Evolutionary conservation across 1,284 basidiomycete genomes (phyloP), one percentile per base, ranked within the genome.

Genomic region (Puccinia horiana): DNA sequence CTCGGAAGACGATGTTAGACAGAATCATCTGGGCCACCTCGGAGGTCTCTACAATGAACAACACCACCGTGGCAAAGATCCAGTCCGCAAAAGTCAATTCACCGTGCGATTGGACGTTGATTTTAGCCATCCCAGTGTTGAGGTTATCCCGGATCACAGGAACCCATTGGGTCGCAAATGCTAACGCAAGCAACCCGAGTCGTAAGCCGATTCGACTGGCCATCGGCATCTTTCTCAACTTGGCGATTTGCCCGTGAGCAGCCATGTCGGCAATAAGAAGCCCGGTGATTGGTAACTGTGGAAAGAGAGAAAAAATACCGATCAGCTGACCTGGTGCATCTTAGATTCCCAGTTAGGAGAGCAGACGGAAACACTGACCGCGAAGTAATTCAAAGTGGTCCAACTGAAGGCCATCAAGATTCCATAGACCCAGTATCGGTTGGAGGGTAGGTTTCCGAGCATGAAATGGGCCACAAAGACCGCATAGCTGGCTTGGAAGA

Each of bases 381-480:
- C 56, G 56, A 87, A 85, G 83, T 85, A 87, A 84, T 86, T 86
- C 84, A 85, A 86, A 42, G 84, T 86, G 16, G 84, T 84, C 86
- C 86, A 87, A 69, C 83, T 84, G 82, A 86, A 86, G 83, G 85
- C 84, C 79, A 83, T 85, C 75, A 87, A 76, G 40, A 86, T 56
- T 18, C 52, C 84, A 83, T 86, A 86, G 56, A 87, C 83, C 86
- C 86, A 87, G 85, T 86, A 86, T n/a, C 86, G 84, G 79, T 86
- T 86, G 56, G 84, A 85, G 56, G 86, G 85, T 37, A 86, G 82
- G 83, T 86, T 86, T 69, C 86, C 86, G 65, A 87, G 84, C 86
- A 87, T 86, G 76, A 86, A 84, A 84, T 86, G 86, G 20, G 83
- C 82, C 26, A 84, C 84, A 84, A 86, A 86, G 77, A 85, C 85